Evolutionary conservation across 306 rosid genomes (phyloP).

Genomic region (Citrullus amarus): DNA sequence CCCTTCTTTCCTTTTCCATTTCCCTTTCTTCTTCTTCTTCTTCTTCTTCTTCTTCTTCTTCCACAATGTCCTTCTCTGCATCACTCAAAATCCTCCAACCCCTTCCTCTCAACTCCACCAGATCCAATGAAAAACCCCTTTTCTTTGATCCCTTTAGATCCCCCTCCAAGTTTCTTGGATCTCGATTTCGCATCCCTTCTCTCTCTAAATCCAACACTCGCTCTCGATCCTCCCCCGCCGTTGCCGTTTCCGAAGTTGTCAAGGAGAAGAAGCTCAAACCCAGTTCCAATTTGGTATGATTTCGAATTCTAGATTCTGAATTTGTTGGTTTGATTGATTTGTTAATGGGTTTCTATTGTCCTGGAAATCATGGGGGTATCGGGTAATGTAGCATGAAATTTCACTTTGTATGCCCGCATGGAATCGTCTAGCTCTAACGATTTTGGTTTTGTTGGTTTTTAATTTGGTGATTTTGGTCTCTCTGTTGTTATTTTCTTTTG

Average conservation of each 20-base stretch:
- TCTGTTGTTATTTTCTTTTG: neutral
- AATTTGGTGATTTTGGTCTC: neutral
- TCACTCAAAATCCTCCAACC: slow-evolving; percentile 42
- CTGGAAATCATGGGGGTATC: neutral
- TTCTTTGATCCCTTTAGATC: slow-evolving; percentile 24
- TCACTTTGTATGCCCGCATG: neutral
- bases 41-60: neutral
- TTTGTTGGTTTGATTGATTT: neutral
- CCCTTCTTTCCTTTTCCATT: neutral
- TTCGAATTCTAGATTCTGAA: neutral
- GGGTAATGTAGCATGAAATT: neutral
- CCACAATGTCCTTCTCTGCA: slow-evolving; percentile 58
- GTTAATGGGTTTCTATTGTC: neutral
- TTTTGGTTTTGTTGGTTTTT: neutral
- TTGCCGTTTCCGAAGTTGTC: slow-evolving; percentile 52
- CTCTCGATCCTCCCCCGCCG: slow-evolving; percentile 35
- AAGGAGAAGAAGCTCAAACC: slow-evolving; percentile 42
- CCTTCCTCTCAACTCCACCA: slow-evolving; percentile 40
- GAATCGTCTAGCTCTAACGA: neutral
- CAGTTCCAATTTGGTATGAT: slow-evolving; percentile 46
- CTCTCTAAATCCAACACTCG: slow-evolving; percentile 16
- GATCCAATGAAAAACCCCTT: slow-evolving; percentile 65
- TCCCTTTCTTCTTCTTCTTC: neutral
- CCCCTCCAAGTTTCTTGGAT: slow-evolving; percentile 54
- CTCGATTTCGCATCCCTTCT: slow-evolving; percentile 42